Conservation (phyloP, 139 green algal genomes). For the Picochlorum sp. region DNA sequence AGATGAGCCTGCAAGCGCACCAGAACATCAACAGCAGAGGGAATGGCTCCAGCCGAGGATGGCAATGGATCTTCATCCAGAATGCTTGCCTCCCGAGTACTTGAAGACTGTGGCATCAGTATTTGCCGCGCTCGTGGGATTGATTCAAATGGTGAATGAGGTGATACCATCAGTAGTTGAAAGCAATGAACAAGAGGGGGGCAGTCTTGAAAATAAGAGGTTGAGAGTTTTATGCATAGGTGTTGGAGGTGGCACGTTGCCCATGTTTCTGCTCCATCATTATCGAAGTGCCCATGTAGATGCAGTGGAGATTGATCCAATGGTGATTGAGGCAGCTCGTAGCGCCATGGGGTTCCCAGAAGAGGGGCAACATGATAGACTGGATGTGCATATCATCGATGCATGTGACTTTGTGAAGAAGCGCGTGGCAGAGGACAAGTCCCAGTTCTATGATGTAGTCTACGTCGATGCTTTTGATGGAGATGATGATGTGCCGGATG, state of each 20-base stretch:
- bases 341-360: constrained; percentile 35
- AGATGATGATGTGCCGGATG: constrained; percentile 25
- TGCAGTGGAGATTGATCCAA: constrained; percentile 42
- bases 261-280: constrained; percentile 39
- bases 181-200: neutral
- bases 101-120: constrained; percentile 37
- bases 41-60: no score
- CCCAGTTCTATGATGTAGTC: constrained; percentile 31
- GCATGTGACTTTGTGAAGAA: neutral
- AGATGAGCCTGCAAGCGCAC: no score
- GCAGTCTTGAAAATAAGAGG: neutral
- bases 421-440: neutral
- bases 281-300: constrained; percentile 27
- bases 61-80: neutral
- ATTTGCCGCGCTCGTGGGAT: constrained; percentile 8
- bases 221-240: constrained; percentile 36
- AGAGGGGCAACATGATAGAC: neutral
- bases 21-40: no score
- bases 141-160: neutral
- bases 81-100: constrained; percentile 45
- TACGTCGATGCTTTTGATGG: constrained; percentile 50
- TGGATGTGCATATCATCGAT: constrained; percentile 11
- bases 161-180: neutral
- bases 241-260: constrained; percentile 44
- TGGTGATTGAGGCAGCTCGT: constrained; percentile 30